Evolutionary conservation across 2,329 filamentous ascomycete genomes (phyloP), one percentile per base, ranked within the genome.

Genomic region (Paecilomyces niveus): DNA sequence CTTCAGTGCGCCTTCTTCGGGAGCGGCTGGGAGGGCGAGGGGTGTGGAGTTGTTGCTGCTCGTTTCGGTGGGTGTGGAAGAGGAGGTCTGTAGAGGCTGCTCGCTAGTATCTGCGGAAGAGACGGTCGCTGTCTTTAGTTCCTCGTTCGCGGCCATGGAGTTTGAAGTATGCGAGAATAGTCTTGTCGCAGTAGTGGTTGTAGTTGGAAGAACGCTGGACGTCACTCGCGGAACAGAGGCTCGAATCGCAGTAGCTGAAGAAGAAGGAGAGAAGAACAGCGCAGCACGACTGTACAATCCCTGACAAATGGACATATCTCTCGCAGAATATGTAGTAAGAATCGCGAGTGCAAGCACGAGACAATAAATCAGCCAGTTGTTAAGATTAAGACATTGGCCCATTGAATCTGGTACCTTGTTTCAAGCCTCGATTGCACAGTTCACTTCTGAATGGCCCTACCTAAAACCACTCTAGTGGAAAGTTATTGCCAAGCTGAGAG

Each of bases 1-100:
- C 81, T 93, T 59, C 45, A 54, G 39, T 3, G 53, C 24, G 5
- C 29, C 45, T 9, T 29, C 57, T 8, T 56, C 13, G 1, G 56
- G 45, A 7, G 45, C 33, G 15, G 56, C 11, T 11, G 60, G 60
- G 11, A 62, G 56, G 13, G 58, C 58, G 39, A 53, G 54, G 7
- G 50, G 21, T 8, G 50, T 15, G 6, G 45, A 52, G 22, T n/a
- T 18, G 39, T 45, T 45, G 13, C n/a, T n/a, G n/a, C n/a, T n/a
- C n/a, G 10, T 39, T 45, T 45, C 35, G 15, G 35, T 45, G 15
- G 35, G 5, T 26, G 24, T 26, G 24, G 24, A 45, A 5, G 35
- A 45, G 15, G 35, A 45, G 8, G 35, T n/a, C 6, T 53, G 18
- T 26, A 24, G 11, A 29, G 26, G 4, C 26, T 29, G 26, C 7